Conservation (phyloP, 2,329 filamentous ascomycete species). For the Onygenales sp. region DNA sequence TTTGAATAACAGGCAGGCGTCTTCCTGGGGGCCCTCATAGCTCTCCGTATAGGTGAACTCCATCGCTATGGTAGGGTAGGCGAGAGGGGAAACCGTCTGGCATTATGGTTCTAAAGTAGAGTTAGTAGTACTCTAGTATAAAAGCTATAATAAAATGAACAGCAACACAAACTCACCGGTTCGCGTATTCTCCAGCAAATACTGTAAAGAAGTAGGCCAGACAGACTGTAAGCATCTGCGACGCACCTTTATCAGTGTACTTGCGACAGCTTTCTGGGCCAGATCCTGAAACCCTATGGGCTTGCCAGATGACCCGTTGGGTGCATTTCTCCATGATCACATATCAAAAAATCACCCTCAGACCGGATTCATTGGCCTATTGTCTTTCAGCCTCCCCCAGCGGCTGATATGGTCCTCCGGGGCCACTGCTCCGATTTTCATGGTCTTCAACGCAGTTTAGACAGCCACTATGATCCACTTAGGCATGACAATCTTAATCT, state of each 20-base stretch:
- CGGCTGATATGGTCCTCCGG: not conserved
- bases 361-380: too few species aligned
- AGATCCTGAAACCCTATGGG: too few species aligned
- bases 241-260: too few species aligned
- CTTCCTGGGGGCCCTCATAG: not conserved
- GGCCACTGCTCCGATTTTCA: not conserved
- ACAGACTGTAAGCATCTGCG: too few species aligned
- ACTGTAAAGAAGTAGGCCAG: not conserved
- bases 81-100: not conserved
- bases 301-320: too few species aligned
- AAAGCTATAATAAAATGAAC: not conserved
- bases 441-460: not conserved
- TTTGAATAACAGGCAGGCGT: not conserved
- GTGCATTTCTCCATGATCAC: too few species aligned
- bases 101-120: not conserved
- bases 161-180: not conserved
- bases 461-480: not conserved
- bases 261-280: too few species aligned
- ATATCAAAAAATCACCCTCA: too few species aligned
- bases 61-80: not conserved
- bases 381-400: not conserved
- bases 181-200: not conserved
- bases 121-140: not conserved
- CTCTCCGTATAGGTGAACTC: not conserved
- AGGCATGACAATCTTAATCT: not conserved